Conservation (phyloP, 2,329 filamentous ascomycete genomes). For the Geosmithia putterillii region DNA sequence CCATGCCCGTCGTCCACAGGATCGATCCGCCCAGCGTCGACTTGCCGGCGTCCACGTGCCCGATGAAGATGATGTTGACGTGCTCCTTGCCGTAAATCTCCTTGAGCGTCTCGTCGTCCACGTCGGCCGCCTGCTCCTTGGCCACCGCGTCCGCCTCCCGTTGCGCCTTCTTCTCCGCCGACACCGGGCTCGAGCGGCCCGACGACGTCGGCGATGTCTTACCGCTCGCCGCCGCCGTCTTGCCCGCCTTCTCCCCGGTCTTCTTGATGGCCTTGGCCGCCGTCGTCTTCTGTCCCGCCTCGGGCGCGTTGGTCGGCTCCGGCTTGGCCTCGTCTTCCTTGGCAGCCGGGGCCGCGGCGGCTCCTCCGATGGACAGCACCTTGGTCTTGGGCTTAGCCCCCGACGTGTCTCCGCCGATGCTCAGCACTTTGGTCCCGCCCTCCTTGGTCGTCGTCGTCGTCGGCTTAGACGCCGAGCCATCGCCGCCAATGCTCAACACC, state of each 20-base stretch:
- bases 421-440: slow-evolving; percentile 51
- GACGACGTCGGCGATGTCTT: slow-evolving; percentile 78
- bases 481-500: slow-evolving; percentile 56
- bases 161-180: slow-evolving; percentile 27
- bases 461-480: slow-evolving; percentile 35
- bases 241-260: slow-evolving; percentile 53
- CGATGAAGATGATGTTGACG: slow-evolving; percentile 94
- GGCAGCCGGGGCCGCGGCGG: slow-evolving; percentile 18
- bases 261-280: slow-evolving; percentile 89
- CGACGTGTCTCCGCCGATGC: slow-evolving; percentile 50
- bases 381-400: slow-evolving; percentile 41
- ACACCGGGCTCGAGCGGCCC: slow-evolving; percentile 69
- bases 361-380: slow-evolving; percentile 28
- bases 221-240: slow-evolving; percentile 34
- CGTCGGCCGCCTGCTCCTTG: slow-evolving; percentile 68
- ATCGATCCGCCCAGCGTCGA: slow-evolving; percentile 92
- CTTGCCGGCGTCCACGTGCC: slow-evolving; percentile 97
- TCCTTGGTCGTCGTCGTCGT: slow-evolving; percentile 38
- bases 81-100: slow-evolving; percentile 93
- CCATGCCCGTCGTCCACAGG: slow-evolving; percentile 90
- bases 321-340: slow-evolving; percentile 38
- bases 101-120: slow-evolving; percentile 62
- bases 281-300: slow-evolving; percentile 71
- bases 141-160: slow-evolving; percentile 74
- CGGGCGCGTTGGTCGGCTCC: slow-evolving; percentile 36